Base-by-base conservation (phyloP, 306 rosid species). In the Quillaja saponaria region DNA sequence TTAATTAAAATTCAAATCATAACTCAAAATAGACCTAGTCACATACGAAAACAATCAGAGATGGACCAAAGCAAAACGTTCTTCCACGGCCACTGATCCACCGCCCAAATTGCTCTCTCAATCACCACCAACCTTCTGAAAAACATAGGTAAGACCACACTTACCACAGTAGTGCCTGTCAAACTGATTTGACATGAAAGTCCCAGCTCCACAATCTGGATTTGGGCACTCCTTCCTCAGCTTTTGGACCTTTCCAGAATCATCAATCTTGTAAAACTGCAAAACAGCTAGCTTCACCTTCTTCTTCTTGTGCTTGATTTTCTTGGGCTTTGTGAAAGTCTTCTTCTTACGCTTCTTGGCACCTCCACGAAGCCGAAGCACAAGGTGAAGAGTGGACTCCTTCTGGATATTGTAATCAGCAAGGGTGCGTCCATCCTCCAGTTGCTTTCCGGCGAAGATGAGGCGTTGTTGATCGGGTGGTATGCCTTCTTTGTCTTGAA, bases 141-240 rank as follows among this genome's bases (percentile, higher is more conserved):
- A 75, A 41, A 75, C 75, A 37, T 75, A 75, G 44, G 79, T 67
- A 41, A 75, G 75, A 4, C 72, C 72, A 35, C 78, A 72, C 67
- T 72, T 72, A 42, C 78, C 78, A 16, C 78, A 72, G 37, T 72
- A 72, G 62, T 72, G 78, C 63, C 78, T 72, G 55, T 72, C 78
- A 34, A 72, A 72, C 14, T 72, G 78, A 44, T 58, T 72, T 25
- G 78, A 39, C 66, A 61, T 61, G 13, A 60, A 60, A 0, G 65
- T 72, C 0, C 77, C 77, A 14, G 77, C 71, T 0, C 77, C 77
- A 13, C 77, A 72, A 61, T 72, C 71, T 2, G 71, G 61, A 34
- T 72, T 72, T 13, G 77, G 77, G 55, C 77, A 72, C 49, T 72
- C 77, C 71, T 72, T 72, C 55, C 77, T 64, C 14, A 72, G 45